Base-by-base conservation (phyloP, 2,329 filamentous ascomycete species). In the Clonostachys byssicola region DNA sequence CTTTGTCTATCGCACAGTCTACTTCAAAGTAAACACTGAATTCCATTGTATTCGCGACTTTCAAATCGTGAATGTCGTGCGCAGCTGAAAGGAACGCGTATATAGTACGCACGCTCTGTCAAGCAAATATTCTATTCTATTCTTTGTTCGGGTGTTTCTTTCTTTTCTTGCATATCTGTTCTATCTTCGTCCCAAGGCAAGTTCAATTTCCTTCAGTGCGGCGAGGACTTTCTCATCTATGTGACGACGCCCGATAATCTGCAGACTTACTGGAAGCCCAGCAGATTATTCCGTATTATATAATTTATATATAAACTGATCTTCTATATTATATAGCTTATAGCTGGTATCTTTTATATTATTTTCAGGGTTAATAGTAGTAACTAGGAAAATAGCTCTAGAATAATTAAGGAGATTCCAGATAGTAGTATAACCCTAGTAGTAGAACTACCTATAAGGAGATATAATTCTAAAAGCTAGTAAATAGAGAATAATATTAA, bases 401-500 rank as follows among this genome's bases (percentile, higher is more conserved):
- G 84, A 81, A 59, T 86, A 86, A 59, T 88, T 83, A 2, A 88
- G 72, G 40, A 87, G 55, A 57, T 88, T 88, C 82, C 83, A 88
- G 51, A 83, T 76, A 1, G 75, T 67, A 0, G 81, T 85, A 54
- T 88, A 89, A 2, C 75, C 75, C 83, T 83, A 88, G 69, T 58
- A 85, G 56, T 61, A 58, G 4, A 58, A 63, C 12, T 61, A 54
- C 5, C 64, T 63, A 52, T 79, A 60, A 51, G 81, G 51, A 50
- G 65, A 47, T 55, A 62, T 71, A 51, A 75, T 63, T 73, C 77
- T 14, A 2, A 81, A 78, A 0, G 75, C 77, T 0, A 71, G 76
- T 0, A 83, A 83, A 47, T 77, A 83, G 1, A 88, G 66, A 35
- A 88, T 76, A 1, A 83, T 77, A 58, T 88, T 83, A 9, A 84